Evolutionary conservation across 2,329 filamentous ascomycete genomes (phyloP), one percentile per base, ranked within the genome.

Genomic region (Penicillium sp.): DNA sequence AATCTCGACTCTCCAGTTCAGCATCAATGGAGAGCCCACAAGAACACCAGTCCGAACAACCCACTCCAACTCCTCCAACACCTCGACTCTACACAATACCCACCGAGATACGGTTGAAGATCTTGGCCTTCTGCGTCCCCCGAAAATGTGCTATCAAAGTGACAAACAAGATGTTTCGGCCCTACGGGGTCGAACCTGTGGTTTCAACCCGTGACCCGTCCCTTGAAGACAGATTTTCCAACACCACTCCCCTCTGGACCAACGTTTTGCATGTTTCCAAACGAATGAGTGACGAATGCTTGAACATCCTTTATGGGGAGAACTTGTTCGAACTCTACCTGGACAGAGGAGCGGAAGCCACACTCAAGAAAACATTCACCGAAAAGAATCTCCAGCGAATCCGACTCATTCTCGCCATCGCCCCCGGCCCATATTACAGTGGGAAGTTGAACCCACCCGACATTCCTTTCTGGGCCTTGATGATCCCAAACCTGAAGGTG

Each of bases 311-410:
- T 21, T 53, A 53, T 9, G 50, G 50, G 2, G 31, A 46, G 9
- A 53, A 46, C 29, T 33, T 53, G 8, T 53, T 53, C 16, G 50
- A 53, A 46, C 13, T 53, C 11, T 27, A 46, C 8, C 40, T 53
- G 16, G 29, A 21, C 9, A 29, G 3, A 13, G 31, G 23, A 27
- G 31, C 16, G 2, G 50, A 53, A n/a, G 23, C 9, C 7, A 46
- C 21, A 0, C 21, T 53, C 8, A 53, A 13, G 40, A 29, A 29
- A 38, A 16, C 33, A 27, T 53, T 53, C 41, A 38, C 31, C 39
- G 10, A 23, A 16, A 5, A 8, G 9, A 53, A 53, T 33, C 25
- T 53, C 8, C 40, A 46, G 23, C 50, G 50, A 16, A 46, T 46
- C 7, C 31, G 31, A 21, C 21, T 19, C 11, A 21, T 53, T 13